phyloP scores from a whole-genome alignment of 176 grass and related monocot genomes.

The Neostapfia colusana region DNA sequence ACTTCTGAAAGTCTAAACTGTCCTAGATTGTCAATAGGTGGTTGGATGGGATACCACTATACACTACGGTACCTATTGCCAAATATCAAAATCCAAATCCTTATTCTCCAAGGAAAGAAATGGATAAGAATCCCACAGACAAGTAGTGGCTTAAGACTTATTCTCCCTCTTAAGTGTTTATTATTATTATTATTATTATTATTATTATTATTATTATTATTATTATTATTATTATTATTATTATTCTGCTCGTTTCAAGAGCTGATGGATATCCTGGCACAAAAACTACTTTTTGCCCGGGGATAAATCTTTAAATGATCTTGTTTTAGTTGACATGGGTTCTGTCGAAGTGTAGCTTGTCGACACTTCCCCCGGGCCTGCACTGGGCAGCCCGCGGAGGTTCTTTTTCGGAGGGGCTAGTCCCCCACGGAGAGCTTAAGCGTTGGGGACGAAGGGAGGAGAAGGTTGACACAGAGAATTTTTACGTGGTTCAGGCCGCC shows the following conservation, averaged over 20 bases:
- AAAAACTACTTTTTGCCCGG: not conserved
- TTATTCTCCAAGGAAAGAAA: not conserved
- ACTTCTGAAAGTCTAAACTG: not conserved
- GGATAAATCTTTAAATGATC: not conserved
- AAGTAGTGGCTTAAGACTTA: constrained; percentile 10
- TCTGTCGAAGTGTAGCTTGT: too few species aligned
- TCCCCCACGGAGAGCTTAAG: too few species aligned
- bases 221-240: constrained; percentile 15
- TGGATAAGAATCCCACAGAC: not conserved
- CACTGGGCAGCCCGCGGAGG: too few species aligned
- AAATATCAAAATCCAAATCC: not conserved
- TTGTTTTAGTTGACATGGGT: not conserved
- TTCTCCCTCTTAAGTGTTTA: not conserved
- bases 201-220: constrained; percentile 5
- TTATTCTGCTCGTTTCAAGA: constrained; percentile 7
- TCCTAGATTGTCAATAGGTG: not conserved
- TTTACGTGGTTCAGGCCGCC: too few species aligned
- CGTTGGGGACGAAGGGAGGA: too few species aligned
- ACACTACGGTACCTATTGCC: not conserved
- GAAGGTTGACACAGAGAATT: too few species aligned
- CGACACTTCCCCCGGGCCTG: too few species aligned
- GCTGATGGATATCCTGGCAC: constrained; percentile 5
- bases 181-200: constrained; percentile 8
- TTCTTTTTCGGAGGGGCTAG: too few species aligned
- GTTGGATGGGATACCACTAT: not conserved